phyloP scores from a whole-genome alignment of 352 stramenopile genomes.

The Phytophthora pistaciae region DNA sequence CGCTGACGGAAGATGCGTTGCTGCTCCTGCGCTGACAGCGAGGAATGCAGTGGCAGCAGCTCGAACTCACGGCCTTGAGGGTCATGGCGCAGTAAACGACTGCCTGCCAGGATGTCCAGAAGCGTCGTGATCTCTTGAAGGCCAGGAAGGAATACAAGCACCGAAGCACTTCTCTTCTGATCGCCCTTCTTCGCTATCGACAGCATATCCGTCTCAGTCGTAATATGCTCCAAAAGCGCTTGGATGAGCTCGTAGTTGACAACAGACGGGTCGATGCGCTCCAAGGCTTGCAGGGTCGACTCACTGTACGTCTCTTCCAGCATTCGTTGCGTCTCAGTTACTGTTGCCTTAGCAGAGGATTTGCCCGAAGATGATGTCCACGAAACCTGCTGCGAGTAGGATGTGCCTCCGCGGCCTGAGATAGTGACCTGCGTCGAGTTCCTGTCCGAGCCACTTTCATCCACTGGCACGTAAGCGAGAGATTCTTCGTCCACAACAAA shows the following conservation, averaged over 20 bases:
- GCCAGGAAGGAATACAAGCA: constrained; percentile 97
- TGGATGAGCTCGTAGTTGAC: constrained; percentile 97
- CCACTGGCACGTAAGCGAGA: constrained; percentile 48
- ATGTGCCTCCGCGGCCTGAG: constrained; percentile 69
- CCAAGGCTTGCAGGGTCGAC: constrained; percentile 85
- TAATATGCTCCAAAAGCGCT: constrained; percentile 88
- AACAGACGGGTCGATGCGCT: constrained; percentile 88
- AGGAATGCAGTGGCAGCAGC: constrained; percentile 94
- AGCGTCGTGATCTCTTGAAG: constrained; percentile 94
- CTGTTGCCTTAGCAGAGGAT: constrained; percentile 25
- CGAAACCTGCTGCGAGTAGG: constrained; percentile 67
- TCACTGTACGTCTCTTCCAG: constrained; percentile 82
- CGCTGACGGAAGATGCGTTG: constrained; percentile 91
- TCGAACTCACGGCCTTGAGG: constrained; percentile 51
- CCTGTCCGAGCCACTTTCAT: constrained; percentile 27
- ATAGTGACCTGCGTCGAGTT: constrained; percentile 70
- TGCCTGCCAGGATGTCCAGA: constrained; percentile 72
- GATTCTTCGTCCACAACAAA: constrained; percentile 88
- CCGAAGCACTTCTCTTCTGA: constrained; percentile 67
- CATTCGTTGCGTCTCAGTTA: constrained; percentile 26
- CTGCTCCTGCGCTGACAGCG: constrained; percentile 94
- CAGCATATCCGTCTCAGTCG: constrained; percentile 60
- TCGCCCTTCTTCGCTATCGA: constrained; percentile 17
- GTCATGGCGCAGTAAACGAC: constrained; percentile 59
- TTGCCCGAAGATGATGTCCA: constrained; percentile 52